Evolutionary conservation across 2,329 filamentous ascomycete species (phyloP).

Genomic region (Pyrenochaeta sp.): DNA sequence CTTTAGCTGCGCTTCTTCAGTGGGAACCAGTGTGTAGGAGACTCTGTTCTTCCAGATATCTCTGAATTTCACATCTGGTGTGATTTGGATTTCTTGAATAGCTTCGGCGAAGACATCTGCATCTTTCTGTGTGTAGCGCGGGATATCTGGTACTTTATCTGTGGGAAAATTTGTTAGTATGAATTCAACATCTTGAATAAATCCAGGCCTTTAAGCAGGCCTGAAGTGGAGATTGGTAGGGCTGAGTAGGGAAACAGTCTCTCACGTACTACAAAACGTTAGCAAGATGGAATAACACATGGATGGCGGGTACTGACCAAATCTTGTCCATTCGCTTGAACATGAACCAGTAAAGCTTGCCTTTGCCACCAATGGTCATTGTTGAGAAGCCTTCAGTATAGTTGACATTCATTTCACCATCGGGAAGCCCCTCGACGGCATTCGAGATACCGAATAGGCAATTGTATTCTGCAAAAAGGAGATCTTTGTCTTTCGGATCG

Average conservation of each 20-base stretch:
- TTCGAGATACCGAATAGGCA: constrained; percentile 22
- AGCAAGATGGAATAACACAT: background rate
- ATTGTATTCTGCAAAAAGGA: constrained; percentile 17
- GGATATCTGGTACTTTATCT: constrained; percentile 32
- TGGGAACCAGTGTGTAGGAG: constrained; percentile 28
- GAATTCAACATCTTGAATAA: too few relatives aligned
- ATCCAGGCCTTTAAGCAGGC: too few relatives aligned
- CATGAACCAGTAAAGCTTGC: constrained; percentile 40
- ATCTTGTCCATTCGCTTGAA: constrained; percentile 27
- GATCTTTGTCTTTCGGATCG: constrained; percentile 6
- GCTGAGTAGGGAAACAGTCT: too few relatives aligned
- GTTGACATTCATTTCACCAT: constrained; percentile 13
- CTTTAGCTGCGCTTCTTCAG: constrained; percentile 49
- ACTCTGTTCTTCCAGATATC: constrained; percentile 42
- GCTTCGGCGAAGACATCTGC: constrained; percentile 32
- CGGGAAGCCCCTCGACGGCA: background rate
- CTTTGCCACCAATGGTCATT: constrained; percentile 19
- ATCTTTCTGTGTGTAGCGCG: constrained; percentile 43
- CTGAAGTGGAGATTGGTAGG: too few relatives aligned
- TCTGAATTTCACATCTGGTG: constrained; percentile 37
- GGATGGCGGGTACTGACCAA: constrained; percentile 3
- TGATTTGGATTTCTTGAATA: constrained; percentile 32
- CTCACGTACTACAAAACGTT: constrained; percentile 10
- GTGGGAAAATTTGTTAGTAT: too few relatives aligned
- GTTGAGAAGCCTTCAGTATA: constrained; percentile 7